Percentiles rank a stretch among this genome's conserved stretches.
phyloP scores from a whole-genome alignment of 352 stramenopile species.

The Phytophthora sp. region DNA sequence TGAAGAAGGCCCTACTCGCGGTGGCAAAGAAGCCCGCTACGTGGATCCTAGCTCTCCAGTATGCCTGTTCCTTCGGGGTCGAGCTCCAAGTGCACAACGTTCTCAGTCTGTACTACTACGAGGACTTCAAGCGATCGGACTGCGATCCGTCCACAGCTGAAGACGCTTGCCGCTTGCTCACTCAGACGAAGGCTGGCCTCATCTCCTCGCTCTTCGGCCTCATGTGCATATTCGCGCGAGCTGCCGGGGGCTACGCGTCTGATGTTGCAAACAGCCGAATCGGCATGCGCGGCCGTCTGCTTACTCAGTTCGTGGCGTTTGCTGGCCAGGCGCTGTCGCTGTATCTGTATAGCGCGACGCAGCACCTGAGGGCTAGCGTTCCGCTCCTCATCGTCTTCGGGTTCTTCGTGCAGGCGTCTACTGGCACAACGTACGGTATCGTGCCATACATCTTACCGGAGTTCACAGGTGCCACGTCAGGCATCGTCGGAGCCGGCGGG shows the following conservation, averaged over 20 bases:
- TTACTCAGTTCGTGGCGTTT: conserved; percentile 79
- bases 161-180: conserved; percentile 29
- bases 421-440: conserved; percentile 62
- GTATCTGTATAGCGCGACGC: conserved; percentile 70
- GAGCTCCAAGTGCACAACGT: conserved; percentile 96
- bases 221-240: conserved; percentile 93
- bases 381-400: conserved; percentile 88
- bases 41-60: conserved; percentile 66
- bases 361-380: conserved; percentile 60
- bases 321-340: conserved; percentile 79
- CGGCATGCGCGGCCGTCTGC: conserved; percentile 88
- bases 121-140: conserved; percentile 72
- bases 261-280: conserved; percentile 77
- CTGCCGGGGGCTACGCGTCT: conserved; percentile 80
- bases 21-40: conserved; percentile 59
- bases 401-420: conserved; percentile 72
- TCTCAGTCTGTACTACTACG: conserved; percentile 90
- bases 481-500: conserved; percentile 59
- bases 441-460: conserved; percentile 55
- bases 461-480: conserved; percentile 46
- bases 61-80: conserved; percentile 89
- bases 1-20: conserved; percentile 25
- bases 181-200: conserved; percentile 42
- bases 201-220: conserved; percentile 94
- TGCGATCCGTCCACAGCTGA: conserved; percentile 27